Percentiles rank a stretch among this genome's conserved stretches.
Evolutionary conservation across 1,284 basidiomycete genomes (phyloP).

Genomic region (Pterula multifida): DNA sequence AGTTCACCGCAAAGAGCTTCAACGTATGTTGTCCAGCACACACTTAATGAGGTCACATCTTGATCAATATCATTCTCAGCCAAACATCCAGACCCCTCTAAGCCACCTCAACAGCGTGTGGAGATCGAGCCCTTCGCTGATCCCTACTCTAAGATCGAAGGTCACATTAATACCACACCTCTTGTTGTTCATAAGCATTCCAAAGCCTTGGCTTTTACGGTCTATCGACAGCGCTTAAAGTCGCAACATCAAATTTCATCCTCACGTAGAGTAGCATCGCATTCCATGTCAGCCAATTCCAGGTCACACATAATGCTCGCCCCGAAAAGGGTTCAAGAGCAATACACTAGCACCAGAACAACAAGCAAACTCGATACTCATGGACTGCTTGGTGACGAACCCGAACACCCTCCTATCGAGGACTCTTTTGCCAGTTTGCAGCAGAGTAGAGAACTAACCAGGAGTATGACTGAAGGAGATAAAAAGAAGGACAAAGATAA

Average conservation of each 20-base stretch:
- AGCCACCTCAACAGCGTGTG: conserved; percentile 55
- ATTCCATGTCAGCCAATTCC: conserved; percentile 13
- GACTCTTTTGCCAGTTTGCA: conserved; percentile 8
- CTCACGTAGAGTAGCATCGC: too few relatives aligned
- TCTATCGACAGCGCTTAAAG: conserved; percentile 46
- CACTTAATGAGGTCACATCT: conserved; percentile 5
- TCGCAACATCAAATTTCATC: background rate
- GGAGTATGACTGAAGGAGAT: conserved; percentile 7
- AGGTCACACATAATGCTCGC: conserved; percentile 47
- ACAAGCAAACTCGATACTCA: conserved; percentile 57
- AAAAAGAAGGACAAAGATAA: conserved; percentile 11
- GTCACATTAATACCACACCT: conserved; percentile 39
- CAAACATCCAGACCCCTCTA: conserved; percentile 30
- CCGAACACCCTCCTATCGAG: conserved; percentile 9
- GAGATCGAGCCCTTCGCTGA: conserved; percentile 45
- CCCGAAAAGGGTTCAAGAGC: conserved; percentile 57
- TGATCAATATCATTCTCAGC: conserved; percentile 16
- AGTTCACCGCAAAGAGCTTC: conserved; percentile 37
- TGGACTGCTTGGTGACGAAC: conserved; percentile 43
- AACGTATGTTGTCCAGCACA: conserved; percentile 25
- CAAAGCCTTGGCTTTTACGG: conserved; percentile 60
- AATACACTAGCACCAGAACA: conserved; percentile 68
- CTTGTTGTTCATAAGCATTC: conserved; percentile 60
- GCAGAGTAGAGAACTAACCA: conserved; percentile 11
- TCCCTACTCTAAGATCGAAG: conserved; percentile 31